These are phyloP conservation scores for Vaccinium vitisidaea DNA, from an alignment of 148 eudicot species.

Conservation along the genomic window DNA sequence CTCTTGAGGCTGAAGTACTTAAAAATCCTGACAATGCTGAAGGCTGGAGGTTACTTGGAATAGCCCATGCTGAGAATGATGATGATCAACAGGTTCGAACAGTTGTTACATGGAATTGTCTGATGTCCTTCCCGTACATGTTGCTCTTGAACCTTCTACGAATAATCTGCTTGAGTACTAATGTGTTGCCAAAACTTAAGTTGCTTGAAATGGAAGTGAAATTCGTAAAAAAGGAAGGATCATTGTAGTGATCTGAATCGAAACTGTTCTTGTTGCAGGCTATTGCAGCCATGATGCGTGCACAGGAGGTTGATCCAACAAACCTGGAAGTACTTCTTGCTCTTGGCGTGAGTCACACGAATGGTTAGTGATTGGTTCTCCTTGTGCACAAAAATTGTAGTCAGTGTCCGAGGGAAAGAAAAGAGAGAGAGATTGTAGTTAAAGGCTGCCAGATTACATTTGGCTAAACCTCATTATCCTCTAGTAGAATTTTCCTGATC, in stretches of 20 bases:
- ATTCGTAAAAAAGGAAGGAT: background rate
- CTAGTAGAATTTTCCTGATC: background rate
- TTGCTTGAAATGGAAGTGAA: constrained; percentile 6
- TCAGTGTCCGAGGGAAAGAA: background rate
- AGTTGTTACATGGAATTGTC: constrained; percentile 17
- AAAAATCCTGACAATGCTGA: constrained; percentile 92
- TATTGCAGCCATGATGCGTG: constrained; percentile 96
- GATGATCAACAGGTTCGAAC: constrained; percentile 90
- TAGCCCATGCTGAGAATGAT: constrained; percentile 98
- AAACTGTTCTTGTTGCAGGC: constrained; percentile 53
- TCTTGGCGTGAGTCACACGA: constrained; percentile 98
- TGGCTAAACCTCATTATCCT: background rate
- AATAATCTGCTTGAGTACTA: background rate
- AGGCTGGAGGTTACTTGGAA: constrained; percentile 97
- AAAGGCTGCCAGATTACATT: background rate
- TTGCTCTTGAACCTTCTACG: constrained; percentile 8
- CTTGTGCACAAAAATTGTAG: background rate
- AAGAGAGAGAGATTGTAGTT: background rate
- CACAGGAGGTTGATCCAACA: constrained; percentile 86
- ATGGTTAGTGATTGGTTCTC: constrained; percentile 53
- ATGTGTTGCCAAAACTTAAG: background rate
- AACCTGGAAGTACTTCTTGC: constrained; percentile 98
- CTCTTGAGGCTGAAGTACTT: constrained; percentile 95
- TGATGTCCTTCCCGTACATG: background rate
- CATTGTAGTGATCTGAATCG: background rate